Conservation (phyloP, 805 yeast genomes). For the Candida cerambycidarum region DNA sequence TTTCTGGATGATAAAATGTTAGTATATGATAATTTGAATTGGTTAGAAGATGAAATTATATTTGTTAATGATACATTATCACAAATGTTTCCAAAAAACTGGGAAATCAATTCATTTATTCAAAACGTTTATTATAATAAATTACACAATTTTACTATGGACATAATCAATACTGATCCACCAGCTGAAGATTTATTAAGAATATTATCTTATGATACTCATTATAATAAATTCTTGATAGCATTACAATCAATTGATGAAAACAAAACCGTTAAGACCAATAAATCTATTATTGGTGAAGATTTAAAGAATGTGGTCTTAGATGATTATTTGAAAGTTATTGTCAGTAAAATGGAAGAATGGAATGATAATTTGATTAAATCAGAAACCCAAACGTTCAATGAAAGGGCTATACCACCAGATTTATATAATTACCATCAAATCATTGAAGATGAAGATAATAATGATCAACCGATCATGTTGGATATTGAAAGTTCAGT, state of each 20-base stretch:
- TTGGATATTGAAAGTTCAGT: conserved; percentile 44
- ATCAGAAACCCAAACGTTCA: conserved; percentile 68
- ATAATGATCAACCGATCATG: conserved; percentile 30
- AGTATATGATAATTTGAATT: conserved; percentile 69
- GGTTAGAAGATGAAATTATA: conserved; percentile 79
- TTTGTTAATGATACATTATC: conserved; percentile 61
- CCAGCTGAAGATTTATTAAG: conserved; percentile 73
- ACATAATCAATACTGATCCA: conserved; percentile 68
- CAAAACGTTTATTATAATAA: conserved; percentile 67
- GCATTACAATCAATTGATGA: conserved; percentile 24
- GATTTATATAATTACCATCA: conserved; percentile 61
- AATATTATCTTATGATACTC: conserved; percentile 75
- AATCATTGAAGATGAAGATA: conserved; percentile 39
- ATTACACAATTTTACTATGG: conserved; percentile 61
- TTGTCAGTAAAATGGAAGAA: conserved; percentile 72
- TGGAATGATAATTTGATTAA: conserved; percentile 74
- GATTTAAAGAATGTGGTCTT: conserved; percentile 70
- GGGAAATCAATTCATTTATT: conserved; percentile 68
- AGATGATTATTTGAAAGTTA: conserved; percentile 73
- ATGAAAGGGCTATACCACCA: conserved; percentile 69
- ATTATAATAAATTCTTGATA: conserved; percentile 45
- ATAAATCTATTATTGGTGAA: conserved; percentile 63
- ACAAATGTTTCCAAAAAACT: conserved; percentile 63
- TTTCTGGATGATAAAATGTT: conserved; percentile 51
- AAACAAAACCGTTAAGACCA: conserved; percentile 22